Conservation (phyloP, 306 rosid species). For the Rosa lucieae region DNA sequence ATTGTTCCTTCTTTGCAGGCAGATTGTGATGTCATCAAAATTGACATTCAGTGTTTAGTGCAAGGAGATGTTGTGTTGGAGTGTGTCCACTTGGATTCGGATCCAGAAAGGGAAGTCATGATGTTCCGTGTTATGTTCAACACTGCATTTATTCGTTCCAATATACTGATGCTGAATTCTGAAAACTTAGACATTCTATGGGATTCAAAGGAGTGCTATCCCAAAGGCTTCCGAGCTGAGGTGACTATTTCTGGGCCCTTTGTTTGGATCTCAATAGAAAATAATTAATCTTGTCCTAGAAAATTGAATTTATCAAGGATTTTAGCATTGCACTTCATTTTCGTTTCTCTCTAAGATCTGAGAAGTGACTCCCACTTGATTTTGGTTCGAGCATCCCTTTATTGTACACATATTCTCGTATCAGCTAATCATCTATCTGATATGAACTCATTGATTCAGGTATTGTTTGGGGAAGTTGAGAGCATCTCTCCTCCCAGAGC, state of each 20-base stretch:
- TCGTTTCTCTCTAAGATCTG: not conserved
- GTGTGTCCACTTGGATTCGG: constrained; percentile 89
- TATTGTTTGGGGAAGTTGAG: constrained; percentile 93
- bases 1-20: constrained; percentile 55
- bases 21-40: constrained; percentile 95
- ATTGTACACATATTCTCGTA: not conserved
- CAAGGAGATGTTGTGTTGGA: constrained; percentile 99
- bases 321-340: not conserved
- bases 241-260: constrained; percentile 43
- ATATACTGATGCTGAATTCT: constrained; percentile 75
- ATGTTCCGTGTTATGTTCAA: constrained; percentile 96
- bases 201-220: constrained; percentile 90
- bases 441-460: constrained; percentile 48
- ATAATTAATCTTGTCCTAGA: not conserved
- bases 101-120: constrained; percentile 95
- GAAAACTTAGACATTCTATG: constrained; percentile 95
- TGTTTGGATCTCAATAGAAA: constrained; percentile 11
- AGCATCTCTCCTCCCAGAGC: constrained; percentile 74
- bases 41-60: constrained; percentile 90
- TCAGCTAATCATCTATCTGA: constrained; percentile 26
- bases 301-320: not conserved
- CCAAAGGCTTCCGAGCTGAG: constrained; percentile 93
- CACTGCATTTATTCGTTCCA: constrained; percentile 93
- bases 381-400: constrained; percentile 4
- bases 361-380: not conserved